Evolutionary conservation across 768 basidiomycete genomes (phyloP), one percentile per base, ranked within the genome.

Genomic region (Lentinus brumalis): DNA sequence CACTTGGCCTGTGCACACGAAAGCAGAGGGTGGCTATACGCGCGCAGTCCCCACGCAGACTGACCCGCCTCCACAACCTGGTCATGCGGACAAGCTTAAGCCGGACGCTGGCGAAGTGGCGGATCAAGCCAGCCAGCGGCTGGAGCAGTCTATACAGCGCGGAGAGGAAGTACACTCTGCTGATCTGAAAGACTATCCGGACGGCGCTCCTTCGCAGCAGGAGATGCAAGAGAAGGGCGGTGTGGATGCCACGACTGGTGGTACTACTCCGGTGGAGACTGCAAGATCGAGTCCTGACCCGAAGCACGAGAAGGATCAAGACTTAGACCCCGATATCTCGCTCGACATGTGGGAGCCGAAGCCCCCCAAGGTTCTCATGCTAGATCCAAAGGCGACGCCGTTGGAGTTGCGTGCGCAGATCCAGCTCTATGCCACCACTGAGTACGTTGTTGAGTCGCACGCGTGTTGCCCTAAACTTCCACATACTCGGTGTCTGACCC

Each of bases 371-470:
- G 80, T 85, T 3, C 71, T 83, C 29, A 84, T 84, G 82, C 72
- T 81, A 16, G 71, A 82, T 67, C 75, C 79, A 0, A 64, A 77
- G 15, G 73, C 71, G 5, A 66, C 71, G 0, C 81, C 83, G 0
- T 67, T 84, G 53, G 83, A 85, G 63, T 60, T 85, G 30, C 78
- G 74, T 18, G 79, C 85, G 1, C 89, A 91, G 67, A 91, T 92
- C 15, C 92, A 94, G 72, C 76, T 90, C 14, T 92, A 92, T 70
- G 87, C 88, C 4, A 83, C 86, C 2, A 92, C 86, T 41, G 86
- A 87, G 81, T 88, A 77, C 54, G 83, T 26, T 26, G 21, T 26
- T 26, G 21, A 26, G 21, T 75, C 11, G 16, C 14, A 26, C 14
- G n/a, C 12, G 41, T 62, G 47, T 56, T 59, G 29, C 32, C 29